phyloP scores from a whole-genome alignment of 2,329 filamentous ascomycete species.

The Pseudogymnoascus sp. region DNA sequence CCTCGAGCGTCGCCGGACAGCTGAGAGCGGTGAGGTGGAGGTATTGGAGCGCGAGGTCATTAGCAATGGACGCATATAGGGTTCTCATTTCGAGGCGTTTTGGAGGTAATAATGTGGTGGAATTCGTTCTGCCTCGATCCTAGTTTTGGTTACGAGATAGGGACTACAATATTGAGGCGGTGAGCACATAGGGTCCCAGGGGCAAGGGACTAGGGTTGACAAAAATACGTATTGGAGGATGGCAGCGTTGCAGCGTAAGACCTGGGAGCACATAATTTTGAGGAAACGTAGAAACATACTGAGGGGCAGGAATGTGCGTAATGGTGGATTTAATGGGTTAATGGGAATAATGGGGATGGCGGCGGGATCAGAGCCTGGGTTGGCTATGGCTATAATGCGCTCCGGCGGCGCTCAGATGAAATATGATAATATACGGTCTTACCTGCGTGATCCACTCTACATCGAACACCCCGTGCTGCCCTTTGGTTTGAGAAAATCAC shows the following conservation, averaged over 20 bases:
- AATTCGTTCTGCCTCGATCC: neutral
- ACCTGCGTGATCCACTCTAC: neutral
- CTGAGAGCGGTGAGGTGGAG: constrained; percentile 56
- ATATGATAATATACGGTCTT: neutral
- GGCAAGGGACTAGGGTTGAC: neutral
- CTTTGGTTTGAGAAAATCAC: neutral
- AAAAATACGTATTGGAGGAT: neutral
- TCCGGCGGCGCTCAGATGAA: neutral
- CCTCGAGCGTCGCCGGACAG: constrained; percentile 58
- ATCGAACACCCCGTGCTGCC: neutral
- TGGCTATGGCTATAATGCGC: neutral
- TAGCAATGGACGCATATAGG: constrained; percentile 35
- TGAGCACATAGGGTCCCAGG: neutral
- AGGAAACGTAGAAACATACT: neutral
- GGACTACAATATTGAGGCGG: neutral
- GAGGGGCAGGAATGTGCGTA: neutral
- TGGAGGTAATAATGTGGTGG: neutral
- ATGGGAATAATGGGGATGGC: neutral
- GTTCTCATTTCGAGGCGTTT: neutral
- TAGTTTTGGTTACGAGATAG: neutral
- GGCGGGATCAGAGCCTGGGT: neutral
- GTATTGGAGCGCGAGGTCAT: constrained; percentile 58
- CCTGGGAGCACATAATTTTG: neutral
- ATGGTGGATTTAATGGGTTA: neutral
- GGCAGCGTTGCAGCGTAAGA: neutral